These are phyloP conservation scores for Ophiostoma perfectum DNA, from an alignment of 2,329 filamentous ascomycete species.

Conservation along the genomic window DNA sequence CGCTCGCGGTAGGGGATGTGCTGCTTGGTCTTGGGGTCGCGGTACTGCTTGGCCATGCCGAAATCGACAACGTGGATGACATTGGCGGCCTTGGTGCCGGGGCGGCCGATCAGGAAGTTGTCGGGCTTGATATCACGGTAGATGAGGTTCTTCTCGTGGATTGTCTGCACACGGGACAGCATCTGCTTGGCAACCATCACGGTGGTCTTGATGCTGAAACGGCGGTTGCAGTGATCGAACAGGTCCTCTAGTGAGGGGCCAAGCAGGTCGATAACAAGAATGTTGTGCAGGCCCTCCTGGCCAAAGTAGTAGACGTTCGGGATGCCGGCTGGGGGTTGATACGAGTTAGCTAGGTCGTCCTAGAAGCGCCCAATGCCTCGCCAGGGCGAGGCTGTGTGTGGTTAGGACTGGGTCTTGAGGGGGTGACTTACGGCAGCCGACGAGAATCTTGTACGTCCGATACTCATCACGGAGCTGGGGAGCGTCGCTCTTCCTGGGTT, in stretches of 20 bases:
- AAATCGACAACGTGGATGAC: constrained; percentile 99
- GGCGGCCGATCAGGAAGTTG: constrained; percentile 95
- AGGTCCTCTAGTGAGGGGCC: constrained; percentile 93
- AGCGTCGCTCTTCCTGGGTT: constrained; percentile 97
- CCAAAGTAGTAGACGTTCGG: constrained; percentile 99
- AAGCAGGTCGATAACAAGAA: constrained; percentile 93
- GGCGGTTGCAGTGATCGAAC: constrained; percentile 93
- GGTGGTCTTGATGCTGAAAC: constrained; percentile 95
- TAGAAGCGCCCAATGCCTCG: neutral
- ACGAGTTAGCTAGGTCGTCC: neutral
- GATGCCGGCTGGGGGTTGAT: constrained; percentile 66
- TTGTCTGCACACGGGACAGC: constrained; percentile 86
- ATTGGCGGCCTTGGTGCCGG: constrained; percentile 88
- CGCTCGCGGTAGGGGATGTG: constrained; percentile 97
- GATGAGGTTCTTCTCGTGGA: constrained; percentile 98
- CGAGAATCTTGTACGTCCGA: constrained; percentile 97
- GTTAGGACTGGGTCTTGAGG: neutral
- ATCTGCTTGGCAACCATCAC: constrained; percentile 99
- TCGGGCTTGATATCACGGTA: constrained; percentile 99
- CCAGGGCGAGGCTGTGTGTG: no score
- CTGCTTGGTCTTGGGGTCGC: constrained; percentile 97
- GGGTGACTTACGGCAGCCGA: constrained; percentile 84
- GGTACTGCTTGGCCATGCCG: constrained; percentile 99
- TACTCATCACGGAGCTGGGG: constrained; percentile 98
- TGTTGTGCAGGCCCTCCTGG: constrained; percentile 97